These are phyloP conservation scores for Aspergillus baeticus DNA, from an alignment of 495 filamentous ascomycete species.

Conservation along the genomic window DNA sequence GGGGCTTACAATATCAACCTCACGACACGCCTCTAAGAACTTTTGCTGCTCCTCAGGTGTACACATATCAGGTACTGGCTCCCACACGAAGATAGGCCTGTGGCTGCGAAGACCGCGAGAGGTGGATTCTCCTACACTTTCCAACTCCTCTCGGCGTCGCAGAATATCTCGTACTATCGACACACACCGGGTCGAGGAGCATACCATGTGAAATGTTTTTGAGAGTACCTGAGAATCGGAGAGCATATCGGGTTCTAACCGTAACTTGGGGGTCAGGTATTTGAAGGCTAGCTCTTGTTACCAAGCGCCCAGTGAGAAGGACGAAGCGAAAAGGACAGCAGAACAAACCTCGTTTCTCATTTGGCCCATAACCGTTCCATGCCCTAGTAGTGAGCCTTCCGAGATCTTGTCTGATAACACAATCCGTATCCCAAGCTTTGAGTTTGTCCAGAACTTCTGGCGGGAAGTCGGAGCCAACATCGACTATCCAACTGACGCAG, in stretches of 20 bases:
- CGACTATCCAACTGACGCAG: slow-evolving; percentile 87
- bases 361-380: slow-evolving; percentile 79
- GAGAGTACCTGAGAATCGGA: slow-evolving; percentile 60
- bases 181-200: slow-evolving; percentile 74
- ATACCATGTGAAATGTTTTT: slow-evolving; percentile 84
- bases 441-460: slow-evolving; percentile 58
- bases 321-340: background rate
- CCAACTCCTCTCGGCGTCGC: slow-evolving; percentile 39
- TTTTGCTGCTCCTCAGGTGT: slow-evolving; percentile 70
- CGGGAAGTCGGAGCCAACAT: slow-evolving; percentile 86
- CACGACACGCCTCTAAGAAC: slow-evolving; percentile 65
- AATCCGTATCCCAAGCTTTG: slow-evolving; percentile 69
- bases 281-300: slow-evolving; percentile 64
- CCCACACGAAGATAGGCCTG: slow-evolving; percentile 84
- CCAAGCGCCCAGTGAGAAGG: slow-evolving; percentile 15
- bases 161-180: slow-evolving; percentile 65
- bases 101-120: slow-evolving; percentile 23
- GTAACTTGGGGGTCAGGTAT: slow-evolving; percentile 83
- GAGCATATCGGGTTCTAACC: slow-evolving; percentile 63
- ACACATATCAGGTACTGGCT: slow-evolving; percentile 89
- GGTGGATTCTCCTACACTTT: slow-evolving; percentile 23
- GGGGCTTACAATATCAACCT: slow-evolving; percentile 83
- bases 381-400: slow-evolving; percentile 78
- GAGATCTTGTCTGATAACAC: slow-evolving; percentile 63
- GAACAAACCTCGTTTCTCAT: slow-evolving; percentile 54